Conservation (phyloP, 345 rosid species). For the Combretum micranthum region DNA sequence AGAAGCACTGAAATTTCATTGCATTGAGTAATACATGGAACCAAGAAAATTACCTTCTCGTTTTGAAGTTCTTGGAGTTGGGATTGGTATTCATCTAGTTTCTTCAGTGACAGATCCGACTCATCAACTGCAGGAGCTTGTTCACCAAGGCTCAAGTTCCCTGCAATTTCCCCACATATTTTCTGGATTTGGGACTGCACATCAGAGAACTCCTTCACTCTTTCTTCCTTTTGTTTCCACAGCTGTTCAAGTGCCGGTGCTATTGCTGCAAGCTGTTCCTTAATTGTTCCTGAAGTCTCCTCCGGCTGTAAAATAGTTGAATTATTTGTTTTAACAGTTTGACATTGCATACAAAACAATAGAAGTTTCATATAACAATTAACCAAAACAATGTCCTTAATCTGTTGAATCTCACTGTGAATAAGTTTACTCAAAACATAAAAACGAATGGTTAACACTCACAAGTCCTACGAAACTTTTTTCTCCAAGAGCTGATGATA, state of each 20-base stretch:
- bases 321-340: not conserved
- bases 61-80: constrained; percentile 86
- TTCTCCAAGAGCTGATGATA: constrained; percentile 80
- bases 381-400: too few species aligned
- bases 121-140: constrained; percentile 65
- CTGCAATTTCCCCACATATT: constrained; percentile 83
- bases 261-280: constrained; percentile 90
- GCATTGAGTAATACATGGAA: not conserved
- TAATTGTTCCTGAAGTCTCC: constrained; percentile 73
- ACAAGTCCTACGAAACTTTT: constrained; percentile 59
- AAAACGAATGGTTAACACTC: constrained; percentile 18
- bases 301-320: constrained; percentile 49
- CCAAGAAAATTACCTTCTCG: constrained; percentile 54
- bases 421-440: too few species aligned
- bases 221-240: constrained; percentile 90
- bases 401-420: too few species aligned
- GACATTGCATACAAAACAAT: not conserved
- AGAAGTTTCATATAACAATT: not conserved
- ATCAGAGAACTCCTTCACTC: constrained; percentile 64
- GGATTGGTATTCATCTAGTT: constrained; percentile 63
- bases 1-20: not conserved
- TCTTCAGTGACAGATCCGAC: constrained; percentile 74
- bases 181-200: constrained; percentile 84
- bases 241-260: constrained; percentile 89
- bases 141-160: constrained; percentile 40